These are phyloP conservation scores for Geosmithia flava DNA, from an alignment of 2,329 filamentous ascomycete genomes.

Conservation along the genomic window DNA sequence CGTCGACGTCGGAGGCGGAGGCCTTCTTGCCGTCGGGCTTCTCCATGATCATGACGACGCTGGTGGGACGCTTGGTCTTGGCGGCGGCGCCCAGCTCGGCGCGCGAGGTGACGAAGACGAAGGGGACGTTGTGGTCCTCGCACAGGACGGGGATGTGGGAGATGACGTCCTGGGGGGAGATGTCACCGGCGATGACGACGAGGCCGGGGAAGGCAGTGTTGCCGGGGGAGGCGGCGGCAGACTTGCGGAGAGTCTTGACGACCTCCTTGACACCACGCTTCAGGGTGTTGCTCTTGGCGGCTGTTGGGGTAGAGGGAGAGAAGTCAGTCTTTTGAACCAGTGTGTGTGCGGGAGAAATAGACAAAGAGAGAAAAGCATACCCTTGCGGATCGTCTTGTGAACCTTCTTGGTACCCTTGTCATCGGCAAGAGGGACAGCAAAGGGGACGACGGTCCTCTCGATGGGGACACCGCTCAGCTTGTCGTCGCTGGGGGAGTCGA, in stretches of 20 bases:
- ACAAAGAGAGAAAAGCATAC: constrained; percentile 23
- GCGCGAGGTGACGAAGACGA: constrained; percentile 86
- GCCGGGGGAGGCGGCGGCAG: constrained; percentile 54
- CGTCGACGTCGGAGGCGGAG: constrained; percentile 35
- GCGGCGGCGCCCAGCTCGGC: constrained; percentile 90
- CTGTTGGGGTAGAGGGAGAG: constrained; percentile 31
- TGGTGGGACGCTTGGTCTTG: constrained; percentile 90
- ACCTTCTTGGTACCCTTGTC: constrained; percentile 61
- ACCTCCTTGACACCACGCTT: constrained; percentile 99
- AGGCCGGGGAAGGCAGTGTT: constrained; percentile 56
- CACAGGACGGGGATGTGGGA: constrained; percentile 95
- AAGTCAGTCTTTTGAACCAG: neutral
- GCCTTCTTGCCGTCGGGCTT: constrained; percentile 34
- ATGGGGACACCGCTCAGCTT: constrained; percentile 17
- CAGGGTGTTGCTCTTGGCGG: constrained; percentile 87
- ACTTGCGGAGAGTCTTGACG: constrained; percentile 96
- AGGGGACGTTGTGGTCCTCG: constrained; percentile 95
- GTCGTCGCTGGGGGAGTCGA: constrained; percentile 20
- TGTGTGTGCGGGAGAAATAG: constrained; percentile 3
- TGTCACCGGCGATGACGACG: constrained; percentile 90
- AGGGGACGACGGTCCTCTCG: constrained; percentile 60
- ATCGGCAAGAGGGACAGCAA: constrained; percentile 69
- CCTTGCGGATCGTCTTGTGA: constrained; percentile 43
- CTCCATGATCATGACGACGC: constrained; percentile 80
- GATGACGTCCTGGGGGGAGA: constrained; percentile 97